Base-by-base conservation (phyloP, 148 eudicot genomes). In the Rhododendron molle region DNA sequence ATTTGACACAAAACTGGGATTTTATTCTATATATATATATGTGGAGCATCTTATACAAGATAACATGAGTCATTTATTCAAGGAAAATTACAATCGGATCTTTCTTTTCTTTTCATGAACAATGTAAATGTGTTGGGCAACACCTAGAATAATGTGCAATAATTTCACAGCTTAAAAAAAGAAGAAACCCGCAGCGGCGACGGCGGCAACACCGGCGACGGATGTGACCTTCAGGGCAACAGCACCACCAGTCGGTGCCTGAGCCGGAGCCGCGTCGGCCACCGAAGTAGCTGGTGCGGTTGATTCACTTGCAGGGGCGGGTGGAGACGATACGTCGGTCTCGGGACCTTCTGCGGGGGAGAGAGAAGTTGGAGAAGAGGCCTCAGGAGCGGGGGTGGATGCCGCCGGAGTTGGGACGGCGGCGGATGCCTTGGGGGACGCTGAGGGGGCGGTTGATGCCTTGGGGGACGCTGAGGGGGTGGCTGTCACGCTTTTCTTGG, bases 251-350 rank as follows among this genome's bases (percentile, higher is more conserved):
- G 21, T 30, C 16, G 86, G 88, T 5, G 86, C 85, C 14, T 11
- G 12, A 4, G 87, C 78, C 0, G 87, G 83, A n/a, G 69, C 82
- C 5, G 52, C 88, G 21, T 86, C 88, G 11, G 82, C 65, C 2
- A 83, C 83, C 3, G 67, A 2, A 0, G 83, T 46, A 2, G 26
- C 43, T 7, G 88, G 79, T 23, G 86, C 71, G 30, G 81, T n/a
- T 2, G 72, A 58, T 60, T 81, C 90, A 78, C 86, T 86, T 2
- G 83, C 81, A 38, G 88, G 90, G 13, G 90, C 86, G 11, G 90
- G 90, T 16, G 88, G 88, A 14, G 88, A 86, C 5, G 86, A 83
- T 4, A 60, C 6, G 0, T 26, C 81, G 47, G 30, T 34, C 82
- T 28, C 82, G 28, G 90, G 88, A 32, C 62, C 43, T 16, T 67